A percentile compares a stretch with the other conserved stretches of the same genome.
phyloP scores from a whole-genome alignment of 257 asterid species.

The Solanum acaule region DNA sequence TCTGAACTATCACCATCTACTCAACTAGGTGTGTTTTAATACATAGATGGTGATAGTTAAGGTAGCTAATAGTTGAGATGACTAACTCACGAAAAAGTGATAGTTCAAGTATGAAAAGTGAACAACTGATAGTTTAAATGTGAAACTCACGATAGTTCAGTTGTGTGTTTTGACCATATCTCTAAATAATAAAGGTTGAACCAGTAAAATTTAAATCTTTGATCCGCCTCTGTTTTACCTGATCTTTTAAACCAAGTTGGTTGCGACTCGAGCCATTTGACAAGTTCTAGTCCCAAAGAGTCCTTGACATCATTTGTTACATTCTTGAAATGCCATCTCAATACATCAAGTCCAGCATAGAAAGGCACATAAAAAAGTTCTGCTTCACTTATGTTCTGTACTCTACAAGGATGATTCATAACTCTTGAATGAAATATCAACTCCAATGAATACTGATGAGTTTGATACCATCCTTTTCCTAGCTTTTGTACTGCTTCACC shows the following conservation, averaged over 20 bases:
- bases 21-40: not conserved
- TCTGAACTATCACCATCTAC: not conserved
- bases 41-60: not conserved
- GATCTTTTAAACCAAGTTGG: constrained; percentile 33
- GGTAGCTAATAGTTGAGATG: not conserved
- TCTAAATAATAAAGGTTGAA: not conserved
- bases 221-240: constrained; percentile 7
- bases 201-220: not conserved
- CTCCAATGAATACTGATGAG: constrained; percentile 67
- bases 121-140: no score
- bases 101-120: not conserved
- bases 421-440: constrained; percentile 50
- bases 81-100: not conserved
- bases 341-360: constrained; percentile 61
- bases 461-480: constrained; percentile 47
- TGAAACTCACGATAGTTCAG: not conserved
- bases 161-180: not conserved
- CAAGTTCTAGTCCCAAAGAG: constrained; percentile 22
- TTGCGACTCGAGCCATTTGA: constrained; percentile 50
- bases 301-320: constrained; percentile 44
- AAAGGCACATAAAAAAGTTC: constrained; percentile 56
- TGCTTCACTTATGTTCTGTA: constrained; percentile 27
- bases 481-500: constrained; percentile 40
- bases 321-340: constrained; percentile 72
- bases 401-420: constrained; percentile 60